Base-by-base conservation (phyloP, 371 early-diverging fungal genomes). In the Cokeromyces recurvatus region DNA sequence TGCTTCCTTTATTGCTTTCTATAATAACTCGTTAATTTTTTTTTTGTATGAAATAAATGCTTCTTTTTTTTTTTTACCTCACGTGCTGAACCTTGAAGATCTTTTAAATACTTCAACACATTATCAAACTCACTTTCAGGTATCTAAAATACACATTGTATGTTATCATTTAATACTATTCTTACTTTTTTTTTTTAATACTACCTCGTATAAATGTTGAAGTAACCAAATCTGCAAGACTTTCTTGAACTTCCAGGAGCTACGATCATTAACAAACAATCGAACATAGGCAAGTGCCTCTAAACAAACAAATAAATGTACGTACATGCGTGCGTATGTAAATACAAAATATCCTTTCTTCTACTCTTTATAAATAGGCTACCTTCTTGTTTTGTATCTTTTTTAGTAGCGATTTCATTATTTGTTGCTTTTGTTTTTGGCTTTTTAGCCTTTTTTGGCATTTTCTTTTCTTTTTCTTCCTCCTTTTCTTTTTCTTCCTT, bases 231-330 rank as follows among this genome's bases (percentile, higher is more conserved):
- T 73, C 46, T 84, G 85, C 27, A 69, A 67, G 25, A 80, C 54
- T 46, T 82, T 84, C 53, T 72, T 75, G 39, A 84, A 84, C 40
- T 82, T 84, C 85, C 85, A 84, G 20, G 44, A 40, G 2, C 45
- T 22, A 9, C 56, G 62, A 43, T 63, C 59, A 43, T 52, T 21
- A 19, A 43, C 51, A 51, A 63, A 71, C 14, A 48, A n/a, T 27
- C 56, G 52, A 6, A 71, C 51, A 48, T 71, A 71, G 2, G 43
- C 62, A 25, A 71, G 50, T 1, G 64, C 60, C 41, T 57, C 57
- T 52, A 35, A 29, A 8, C 4, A 7, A 34, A n/a, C n/a, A n/a
- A n/a, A n/a, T 40, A 14, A 40, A 27, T 42, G 4, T 32, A 3
- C 38, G n/a, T 35, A 14, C 25, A 19, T 29, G n/a, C 3, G 15